These are phyloP conservation scores for Atkinsonella texensis DNA, from an alignment of 2,329 filamentous ascomycete genomes.

Conservation along the genomic window DNA sequence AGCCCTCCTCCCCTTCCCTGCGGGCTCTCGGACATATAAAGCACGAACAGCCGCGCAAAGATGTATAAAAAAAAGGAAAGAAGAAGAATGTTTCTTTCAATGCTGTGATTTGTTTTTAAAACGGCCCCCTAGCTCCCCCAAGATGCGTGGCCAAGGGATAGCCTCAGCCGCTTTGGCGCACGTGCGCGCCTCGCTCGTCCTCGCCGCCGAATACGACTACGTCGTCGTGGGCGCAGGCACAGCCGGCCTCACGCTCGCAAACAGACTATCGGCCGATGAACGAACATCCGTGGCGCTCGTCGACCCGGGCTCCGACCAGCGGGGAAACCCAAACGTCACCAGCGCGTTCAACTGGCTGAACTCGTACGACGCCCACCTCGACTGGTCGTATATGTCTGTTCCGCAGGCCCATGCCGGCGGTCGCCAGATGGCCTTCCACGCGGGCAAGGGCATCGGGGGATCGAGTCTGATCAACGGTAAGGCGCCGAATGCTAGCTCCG, in stretches of 20 bases:
- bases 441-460: conserved; percentile 27
- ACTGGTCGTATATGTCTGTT: conserved; percentile 23
- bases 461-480: conserved; percentile 28
- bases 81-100: too few relatives aligned
- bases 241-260: conserved; percentile 24
- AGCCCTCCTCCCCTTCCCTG: too few relatives aligned
- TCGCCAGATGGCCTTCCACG: conserved; percentile 20
- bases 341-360: conserved; percentile 15
- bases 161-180: too few relatives aligned
- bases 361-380: conserved; percentile 17
- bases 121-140: too few relatives aligned
- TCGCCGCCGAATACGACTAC: conserved; percentile 16
- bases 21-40: too few relatives aligned
- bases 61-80: too few relatives aligned
- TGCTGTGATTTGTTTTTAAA: too few relatives aligned
- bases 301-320: conserved; percentile 24
- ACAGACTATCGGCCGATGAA: conserved; percentile 23
- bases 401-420: conserved; percentile 19
- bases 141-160: too few relatives aligned
- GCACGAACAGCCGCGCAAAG: too few relatives aligned
- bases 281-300: conserved; percentile 22
- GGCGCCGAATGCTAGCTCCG: too few relatives aligned
- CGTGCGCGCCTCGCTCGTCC: too few relatives aligned
- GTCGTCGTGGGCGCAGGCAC: conserved; percentile 27
- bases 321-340: conserved; percentile 21